A percentile compares a stretch with the other conserved stretches of the same genome.
phyloP scores from a whole-genome alignment of 345 rosid genomes.

The Aegle marmelos region DNA sequence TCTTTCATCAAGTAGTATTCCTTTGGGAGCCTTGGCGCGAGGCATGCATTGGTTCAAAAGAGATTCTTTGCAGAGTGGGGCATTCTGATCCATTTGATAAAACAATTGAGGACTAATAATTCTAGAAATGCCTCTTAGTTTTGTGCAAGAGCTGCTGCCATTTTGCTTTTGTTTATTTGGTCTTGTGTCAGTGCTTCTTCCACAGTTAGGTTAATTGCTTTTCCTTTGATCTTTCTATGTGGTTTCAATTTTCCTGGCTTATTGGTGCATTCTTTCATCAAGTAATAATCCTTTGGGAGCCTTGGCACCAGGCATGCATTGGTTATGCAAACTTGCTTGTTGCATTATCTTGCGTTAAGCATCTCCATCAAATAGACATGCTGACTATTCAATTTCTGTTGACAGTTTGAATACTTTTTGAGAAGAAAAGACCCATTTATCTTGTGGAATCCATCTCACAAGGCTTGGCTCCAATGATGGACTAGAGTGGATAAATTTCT shows the following conservation, averaged over 20 bases:
- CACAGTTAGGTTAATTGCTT: background rate
- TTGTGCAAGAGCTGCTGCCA: background rate
- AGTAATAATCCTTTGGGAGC: background rate
- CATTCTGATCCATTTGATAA: background rate
- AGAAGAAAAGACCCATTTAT: background rate
- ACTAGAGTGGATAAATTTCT: constrained; percentile 22
- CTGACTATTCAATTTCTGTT: background rate
- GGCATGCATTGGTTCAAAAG: background rate
- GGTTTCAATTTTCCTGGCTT: background rate
- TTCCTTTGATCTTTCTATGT: background rate
- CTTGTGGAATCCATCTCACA: background rate
- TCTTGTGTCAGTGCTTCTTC: background rate
- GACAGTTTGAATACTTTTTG: background rate
- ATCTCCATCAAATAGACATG: background rate
- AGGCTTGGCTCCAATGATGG: background rate
- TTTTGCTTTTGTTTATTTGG: background rate
- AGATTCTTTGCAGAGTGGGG: background rate
- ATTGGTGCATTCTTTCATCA: background rate
- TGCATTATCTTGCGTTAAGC: background rate
- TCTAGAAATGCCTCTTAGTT: background rate
- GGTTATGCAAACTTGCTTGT: background rate
- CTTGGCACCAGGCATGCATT: background rate
- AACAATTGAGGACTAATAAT: background rate
- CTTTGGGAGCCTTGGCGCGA: too few relatives aligned
- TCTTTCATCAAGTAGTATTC: too few relatives aligned